These are phyloP conservation scores for Penicillium sp. DNA, from an alignment of 2,329 filamentous ascomycete species.

Conservation along the genomic window DNA sequence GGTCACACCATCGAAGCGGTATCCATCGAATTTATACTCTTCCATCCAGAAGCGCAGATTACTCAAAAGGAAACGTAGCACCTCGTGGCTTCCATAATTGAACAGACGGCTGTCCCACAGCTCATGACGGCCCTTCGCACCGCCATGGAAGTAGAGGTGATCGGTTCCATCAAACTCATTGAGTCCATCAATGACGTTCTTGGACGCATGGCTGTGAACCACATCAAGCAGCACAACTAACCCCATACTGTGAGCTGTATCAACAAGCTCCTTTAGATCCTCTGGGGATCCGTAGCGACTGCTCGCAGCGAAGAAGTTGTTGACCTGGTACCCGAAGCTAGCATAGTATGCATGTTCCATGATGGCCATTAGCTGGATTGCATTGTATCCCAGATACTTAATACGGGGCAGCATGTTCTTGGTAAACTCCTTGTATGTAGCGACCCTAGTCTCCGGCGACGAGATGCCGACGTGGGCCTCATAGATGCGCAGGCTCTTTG, in stretches of 20 bases:
- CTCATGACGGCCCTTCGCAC: conserved; percentile 79
- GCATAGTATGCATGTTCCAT: conserved; percentile 99
- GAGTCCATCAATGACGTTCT: conserved; percentile 91
- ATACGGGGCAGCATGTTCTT: conserved; percentile 88
- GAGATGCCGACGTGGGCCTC: conserved; percentile 99
- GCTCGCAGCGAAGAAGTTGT: conserved; percentile 97
- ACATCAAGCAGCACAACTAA: conserved; percentile 90
- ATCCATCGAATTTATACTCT: conserved; percentile 93
- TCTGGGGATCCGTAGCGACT: conserved; percentile 92
- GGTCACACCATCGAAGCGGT: conserved; percentile 96
- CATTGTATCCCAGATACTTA: conserved; percentile 87
- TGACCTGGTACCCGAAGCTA: conserved; percentile 97
- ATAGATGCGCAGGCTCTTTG: conserved; percentile 83
- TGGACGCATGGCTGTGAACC: conserved; percentile 96
- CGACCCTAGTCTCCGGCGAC: conserved; percentile 80
- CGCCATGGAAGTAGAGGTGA: conserved; percentile 92
- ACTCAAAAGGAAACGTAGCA: conserved; percentile 90
- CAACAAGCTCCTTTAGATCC: conserved; percentile 93
- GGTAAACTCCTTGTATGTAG: conserved; percentile 97
- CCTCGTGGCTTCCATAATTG: conserved; percentile 94
- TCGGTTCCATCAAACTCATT: conserved; percentile 96
- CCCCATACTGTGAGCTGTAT: conserved; percentile 88
- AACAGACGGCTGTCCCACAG: conserved; percentile 96
- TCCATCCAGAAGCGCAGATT: conserved; percentile 99
- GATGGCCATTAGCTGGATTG: conserved; percentile 96